phyloP scores from a whole-genome alignment of 2,329 filamentous ascomycete genomes.

The Xylariaceae sp. region DNA sequence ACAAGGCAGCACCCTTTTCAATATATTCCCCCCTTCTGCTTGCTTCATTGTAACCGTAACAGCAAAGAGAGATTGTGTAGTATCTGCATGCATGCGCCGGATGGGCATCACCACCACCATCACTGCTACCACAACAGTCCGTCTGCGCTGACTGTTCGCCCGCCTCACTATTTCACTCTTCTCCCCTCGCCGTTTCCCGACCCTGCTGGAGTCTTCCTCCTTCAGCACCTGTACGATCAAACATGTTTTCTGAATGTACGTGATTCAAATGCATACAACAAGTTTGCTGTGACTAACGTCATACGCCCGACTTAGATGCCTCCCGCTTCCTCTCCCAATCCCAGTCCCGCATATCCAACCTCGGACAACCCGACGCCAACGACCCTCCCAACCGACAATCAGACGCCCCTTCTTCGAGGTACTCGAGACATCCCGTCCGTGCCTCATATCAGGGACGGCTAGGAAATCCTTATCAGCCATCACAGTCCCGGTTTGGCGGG shows the following conservation, averaged over 20 bases:
- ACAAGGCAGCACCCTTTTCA: no score
- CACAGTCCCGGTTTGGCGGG: conserved; percentile 73
- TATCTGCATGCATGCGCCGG: no score
- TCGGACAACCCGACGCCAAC: conserved; percentile 53
- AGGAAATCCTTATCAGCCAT: conserved; percentile 75
- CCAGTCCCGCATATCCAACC: conserved; percentile 76
- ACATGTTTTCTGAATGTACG: conserved; percentile 89
- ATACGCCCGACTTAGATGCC: conserved; percentile 62
- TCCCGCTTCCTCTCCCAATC: conserved; percentile 96
- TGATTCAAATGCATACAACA: conserved; percentile 15
- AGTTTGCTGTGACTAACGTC: conserved; percentile 15
- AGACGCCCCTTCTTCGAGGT: conserved; percentile 24
- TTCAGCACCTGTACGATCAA: conserved; percentile 21
- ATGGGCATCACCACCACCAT: no score
- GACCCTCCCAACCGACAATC: conserved; percentile 33
- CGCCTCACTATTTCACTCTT: conserved; percentile 9
- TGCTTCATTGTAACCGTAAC: no score
- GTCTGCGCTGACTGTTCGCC: conserved; percentile 10
- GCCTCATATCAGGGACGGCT: conserved; percentile 30
- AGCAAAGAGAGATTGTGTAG: no score
- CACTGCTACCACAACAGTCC: no score
- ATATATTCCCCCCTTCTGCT: no score
- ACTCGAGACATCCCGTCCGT: conserved; percentile 28
- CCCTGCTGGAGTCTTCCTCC: conserved; percentile 30
- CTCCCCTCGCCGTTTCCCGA: conserved; percentile 8